These are phyloP conservation scores for Acacia melanoxylon DNA, from an alignment of 306 rosid genomes.

Conservation along the genomic window DNA sequence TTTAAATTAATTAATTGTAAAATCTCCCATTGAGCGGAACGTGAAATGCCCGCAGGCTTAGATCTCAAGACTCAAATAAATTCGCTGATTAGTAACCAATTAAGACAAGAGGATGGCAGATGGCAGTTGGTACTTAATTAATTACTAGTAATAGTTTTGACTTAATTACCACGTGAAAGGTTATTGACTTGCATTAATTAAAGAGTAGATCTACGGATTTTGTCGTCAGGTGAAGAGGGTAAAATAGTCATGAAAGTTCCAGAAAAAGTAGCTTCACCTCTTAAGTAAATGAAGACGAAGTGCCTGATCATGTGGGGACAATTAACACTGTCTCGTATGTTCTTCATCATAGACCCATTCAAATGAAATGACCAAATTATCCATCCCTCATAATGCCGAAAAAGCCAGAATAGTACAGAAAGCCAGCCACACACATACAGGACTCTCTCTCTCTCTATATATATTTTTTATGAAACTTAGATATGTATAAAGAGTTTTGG, in stretches of 20 bases:
- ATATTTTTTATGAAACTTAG: no score
- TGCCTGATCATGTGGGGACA: not conserved
- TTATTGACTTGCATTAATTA: constrained; percentile 2
- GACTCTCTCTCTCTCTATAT: no score
- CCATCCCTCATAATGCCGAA: not conserved
- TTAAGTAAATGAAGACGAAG: not conserved
- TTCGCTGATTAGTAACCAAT: not conserved
- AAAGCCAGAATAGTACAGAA: not conserved
- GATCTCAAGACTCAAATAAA: constrained; percentile 20
- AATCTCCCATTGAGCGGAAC: not conserved
- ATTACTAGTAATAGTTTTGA: not conserved
- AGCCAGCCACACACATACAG: not conserved
- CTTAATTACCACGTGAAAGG: constrained; percentile 15
- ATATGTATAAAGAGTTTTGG: no score
- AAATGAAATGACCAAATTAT: not conserved
- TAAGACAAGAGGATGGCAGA: not conserved
- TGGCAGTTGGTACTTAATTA: constrained; percentile 8
- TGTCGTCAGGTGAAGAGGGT: not conserved
- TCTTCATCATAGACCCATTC: not conserved
- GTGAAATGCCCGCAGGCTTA: not conserved
- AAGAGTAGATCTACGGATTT: not conserved
- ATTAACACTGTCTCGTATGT: not conserved
- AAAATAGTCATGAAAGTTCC: constrained; percentile 9
- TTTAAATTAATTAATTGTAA: not conserved
- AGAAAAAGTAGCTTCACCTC: not conserved